phyloP scores from a whole-genome alignment of 805 yeast genomes.

The Saccharomycopsis synnaedendra region DNA sequence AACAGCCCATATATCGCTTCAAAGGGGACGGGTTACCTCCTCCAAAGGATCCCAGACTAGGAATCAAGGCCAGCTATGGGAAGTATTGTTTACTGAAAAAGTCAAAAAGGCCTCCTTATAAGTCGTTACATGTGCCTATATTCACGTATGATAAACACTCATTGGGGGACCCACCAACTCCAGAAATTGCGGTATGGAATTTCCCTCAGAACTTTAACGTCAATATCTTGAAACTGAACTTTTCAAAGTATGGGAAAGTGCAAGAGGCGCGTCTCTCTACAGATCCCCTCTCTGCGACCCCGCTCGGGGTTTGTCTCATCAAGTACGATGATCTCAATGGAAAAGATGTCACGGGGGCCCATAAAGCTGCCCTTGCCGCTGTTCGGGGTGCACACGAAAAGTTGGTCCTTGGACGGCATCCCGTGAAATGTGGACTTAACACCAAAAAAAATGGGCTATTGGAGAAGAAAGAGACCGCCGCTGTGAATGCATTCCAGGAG shows the following conservation, averaged over 20 bases:
- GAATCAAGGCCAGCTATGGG: constrained; percentile 1
- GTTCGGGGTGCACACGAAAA: constrained; percentile 28
- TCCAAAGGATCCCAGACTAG: constrained; percentile 33
- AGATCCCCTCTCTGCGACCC: constrained; percentile 70
- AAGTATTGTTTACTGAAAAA: constrained; percentile 23
- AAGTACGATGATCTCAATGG: constrained; percentile 46
- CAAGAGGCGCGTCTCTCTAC: constrained; percentile 44
- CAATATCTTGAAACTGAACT: constrained; percentile 34
- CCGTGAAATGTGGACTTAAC: constrained; percentile 42
- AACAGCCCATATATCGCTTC: constrained; percentile 25
- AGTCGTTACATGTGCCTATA: constrained; percentile 29
- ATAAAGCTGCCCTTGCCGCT: constrained; percentile 34
- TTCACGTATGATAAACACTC: constrained; percentile 53
- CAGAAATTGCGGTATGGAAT: constrained; percentile 61
- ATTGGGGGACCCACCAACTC: constrained; percentile 61
- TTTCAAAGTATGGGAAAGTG: constrained; percentile 53
- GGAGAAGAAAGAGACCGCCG: constrained; percentile 22
- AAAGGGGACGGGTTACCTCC: constrained; percentile 21
- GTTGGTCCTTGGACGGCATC: constrained; percentile 40
- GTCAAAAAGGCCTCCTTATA: constrained; percentile 31
- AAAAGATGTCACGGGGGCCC: constrained; percentile 36
- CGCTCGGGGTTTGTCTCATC: constrained; percentile 60
- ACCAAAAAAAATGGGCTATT: constrained; percentile 30
- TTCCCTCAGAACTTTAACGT: constrained; percentile 44
- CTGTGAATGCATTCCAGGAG: constrained; percentile 28